phyloP scores from a whole-genome alignment of 371 early-diverging fungal species.

The Mortierella sp. region DNA sequence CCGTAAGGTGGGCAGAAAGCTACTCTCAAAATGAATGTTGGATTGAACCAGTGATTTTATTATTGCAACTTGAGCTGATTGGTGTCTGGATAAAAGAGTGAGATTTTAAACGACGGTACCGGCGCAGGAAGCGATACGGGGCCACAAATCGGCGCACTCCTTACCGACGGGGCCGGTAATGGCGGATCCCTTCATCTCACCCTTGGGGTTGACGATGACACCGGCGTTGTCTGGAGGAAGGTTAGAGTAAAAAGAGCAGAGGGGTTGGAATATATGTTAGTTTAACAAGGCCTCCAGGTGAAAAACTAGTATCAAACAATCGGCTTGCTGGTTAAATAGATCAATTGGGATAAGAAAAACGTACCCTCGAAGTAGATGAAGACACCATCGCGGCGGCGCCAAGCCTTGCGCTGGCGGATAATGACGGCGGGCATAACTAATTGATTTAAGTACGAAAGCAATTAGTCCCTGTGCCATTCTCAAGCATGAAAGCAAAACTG shows the following conservation, averaged over 20 bases:
- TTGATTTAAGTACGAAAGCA: neutral
- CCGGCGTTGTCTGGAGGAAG: slow-evolving; percentile 91
- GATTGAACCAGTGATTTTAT: slow-evolving; percentile 33
- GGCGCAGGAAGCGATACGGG: slow-evolving; percentile 98
- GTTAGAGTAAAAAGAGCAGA: slow-evolving; percentile 11
- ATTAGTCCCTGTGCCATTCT: neutral
- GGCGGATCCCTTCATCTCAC: slow-evolving; percentile 99
- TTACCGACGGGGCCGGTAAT: slow-evolving; percentile 99
- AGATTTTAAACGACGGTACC: slow-evolving; percentile 89
- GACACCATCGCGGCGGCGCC: slow-evolving; percentile 99
- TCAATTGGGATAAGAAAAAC: slow-evolving; percentile 41
- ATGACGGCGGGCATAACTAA: slow-evolving; percentile 99
- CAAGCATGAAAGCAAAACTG: neutral
- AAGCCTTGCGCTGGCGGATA: slow-evolving; percentile 99
- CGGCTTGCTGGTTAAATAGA: neutral
- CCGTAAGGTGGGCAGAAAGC: neutral
- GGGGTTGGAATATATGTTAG: neutral
- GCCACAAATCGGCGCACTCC: slow-evolving; percentile 99
- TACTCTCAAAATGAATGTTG: neutral
- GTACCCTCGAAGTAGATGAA: slow-evolving; percentile 97
- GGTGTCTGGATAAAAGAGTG: slow-evolving; percentile 42
- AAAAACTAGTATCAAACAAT: no score
- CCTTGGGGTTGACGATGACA: slow-evolving; percentile 99
- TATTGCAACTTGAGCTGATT: slow-evolving; percentile 57
- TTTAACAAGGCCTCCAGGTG: neutral